Base-by-base conservation (phyloP, 352 stramenopile genomes). In the Globisporangium iwayamae region DNA sequence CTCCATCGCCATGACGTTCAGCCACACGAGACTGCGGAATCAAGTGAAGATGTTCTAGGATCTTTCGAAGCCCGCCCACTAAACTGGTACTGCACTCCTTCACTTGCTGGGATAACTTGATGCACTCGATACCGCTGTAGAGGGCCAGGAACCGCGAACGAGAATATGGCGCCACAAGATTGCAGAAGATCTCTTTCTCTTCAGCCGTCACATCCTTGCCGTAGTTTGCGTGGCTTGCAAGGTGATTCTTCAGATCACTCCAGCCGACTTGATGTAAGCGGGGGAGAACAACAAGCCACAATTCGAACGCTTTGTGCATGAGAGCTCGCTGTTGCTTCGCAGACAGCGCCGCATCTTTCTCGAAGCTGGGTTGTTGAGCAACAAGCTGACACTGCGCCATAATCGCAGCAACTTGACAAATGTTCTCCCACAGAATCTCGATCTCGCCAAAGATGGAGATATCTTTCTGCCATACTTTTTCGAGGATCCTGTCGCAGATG, bases 321-420 rank as follows among this genome's bases (percentile, higher is more conserved):
- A 91, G 43, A 32, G 75, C 79, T 32, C 52, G 54, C 25, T 78
- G 62, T 28, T 91, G 79, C 0, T 56, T 63, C 8, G 36, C 43
- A 25, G 80, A 84, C 3, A 91, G 68, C 25, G 66, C 41, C 11
- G 62, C 60, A 18, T 58, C 32, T 28, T 74, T 63, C 1, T 72
- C 72, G 5, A 74, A 48, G 0, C 18, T 43, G 41, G 75, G 67
- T 58, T 72, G 68, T 5, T 45, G 64, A 11, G 72, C 71, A 32
- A 85, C 55, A 13, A 65, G 25, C 16, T 56, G 63, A 46, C 69
- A 73, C 56, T 83, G 74, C 36, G 76, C 74, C 45, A 83, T 36
- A n/a, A 94, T 76, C 13, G 80, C 75, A 46, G 78, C 79, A 18
- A 93, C 75, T 79, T 95, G 85, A 34, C 71, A 87, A 3, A 90